A percentile compares a stretch with the other conserved stretches of the same genome.
These are phyloP conservation scores for Botryotinia globosa DNA, from an alignment of 2,329 filamentous ascomycete species.

Conservation along the genomic window DNA sequence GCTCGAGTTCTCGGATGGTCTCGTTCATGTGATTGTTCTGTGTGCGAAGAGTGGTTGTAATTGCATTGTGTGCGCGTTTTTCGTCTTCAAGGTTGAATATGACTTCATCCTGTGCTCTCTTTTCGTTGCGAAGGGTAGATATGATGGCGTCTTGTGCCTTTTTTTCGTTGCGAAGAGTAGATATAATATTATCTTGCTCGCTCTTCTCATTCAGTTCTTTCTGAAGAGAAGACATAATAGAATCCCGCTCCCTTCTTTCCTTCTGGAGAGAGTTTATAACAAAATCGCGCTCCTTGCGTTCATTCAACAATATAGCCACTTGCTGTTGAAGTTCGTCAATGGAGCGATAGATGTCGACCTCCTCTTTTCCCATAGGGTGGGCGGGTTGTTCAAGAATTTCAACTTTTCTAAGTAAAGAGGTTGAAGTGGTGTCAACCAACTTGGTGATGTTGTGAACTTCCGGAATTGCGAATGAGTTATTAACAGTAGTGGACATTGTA, in stretches of 20 bases:
- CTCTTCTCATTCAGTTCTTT: neutral
- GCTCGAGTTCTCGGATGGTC: neutral
- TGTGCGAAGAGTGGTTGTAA: neutral
- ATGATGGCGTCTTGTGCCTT: neutral
- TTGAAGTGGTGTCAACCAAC: slow-evolving; percentile 13
- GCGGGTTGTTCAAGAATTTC: slow-evolving; percentile 1
- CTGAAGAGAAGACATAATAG: slow-evolving; percentile 8
- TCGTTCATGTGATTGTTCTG: slow-evolving; percentile 2
- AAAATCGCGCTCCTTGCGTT: slow-evolving; percentile 7
- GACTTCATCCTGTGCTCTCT: neutral
- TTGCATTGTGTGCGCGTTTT: neutral
- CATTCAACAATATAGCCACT: slow-evolving; percentile 11
- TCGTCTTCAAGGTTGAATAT: neutral
- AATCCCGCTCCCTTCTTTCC: neutral
- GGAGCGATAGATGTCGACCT: slow-evolving; percentile 10
- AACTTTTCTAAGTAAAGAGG: neutral
- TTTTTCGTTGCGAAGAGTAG: neutral
- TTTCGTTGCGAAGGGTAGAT: neutral
- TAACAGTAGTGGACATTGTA: slow-evolving; percentile 15
- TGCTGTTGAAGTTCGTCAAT: slow-evolving; percentile 16
- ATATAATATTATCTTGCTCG: neutral
- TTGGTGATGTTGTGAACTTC: slow-evolving; percentile 14
- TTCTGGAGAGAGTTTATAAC: slow-evolving; percentile 1
- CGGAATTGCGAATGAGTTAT: slow-evolving; percentile 6
- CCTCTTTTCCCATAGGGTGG: slow-evolving; percentile 7